phyloP scores from a whole-genome alignment of 73 alveolate species.

The Uronychia setigera region DNA sequence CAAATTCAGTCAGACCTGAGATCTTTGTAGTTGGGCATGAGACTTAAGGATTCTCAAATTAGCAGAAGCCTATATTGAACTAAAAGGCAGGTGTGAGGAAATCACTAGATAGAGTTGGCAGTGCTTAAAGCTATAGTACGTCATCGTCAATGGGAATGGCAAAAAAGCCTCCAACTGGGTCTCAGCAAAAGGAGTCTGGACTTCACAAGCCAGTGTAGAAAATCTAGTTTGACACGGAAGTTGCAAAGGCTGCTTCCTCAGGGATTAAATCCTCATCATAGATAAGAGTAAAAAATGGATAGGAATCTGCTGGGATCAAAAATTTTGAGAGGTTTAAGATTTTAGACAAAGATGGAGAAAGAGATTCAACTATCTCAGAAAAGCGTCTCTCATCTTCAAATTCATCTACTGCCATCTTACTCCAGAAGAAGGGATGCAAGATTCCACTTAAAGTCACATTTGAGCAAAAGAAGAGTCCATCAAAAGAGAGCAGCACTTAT shows the following conservation, averaged over 20 bases:
- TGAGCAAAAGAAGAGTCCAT: not conserved
- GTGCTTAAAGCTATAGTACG: not conserved
- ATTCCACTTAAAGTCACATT: not conserved
- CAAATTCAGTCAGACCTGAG: no score
- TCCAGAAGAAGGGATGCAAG: not conserved
- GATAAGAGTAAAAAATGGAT: no score
- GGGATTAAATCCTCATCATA: no score
- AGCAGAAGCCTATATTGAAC: no score
- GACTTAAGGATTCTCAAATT: no score
- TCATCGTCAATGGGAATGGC: not conserved
- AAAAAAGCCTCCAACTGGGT: not conserved
- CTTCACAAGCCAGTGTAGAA: not conserved
- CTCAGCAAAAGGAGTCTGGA: not conserved
- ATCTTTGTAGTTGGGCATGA: no score
- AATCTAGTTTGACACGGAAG: not conserved
- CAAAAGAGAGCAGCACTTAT: not conserved
- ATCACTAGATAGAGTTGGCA: no score
- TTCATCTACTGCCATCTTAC: not conserved
- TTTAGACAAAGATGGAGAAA: no score
- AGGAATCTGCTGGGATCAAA: not conserved
- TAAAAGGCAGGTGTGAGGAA: no score
- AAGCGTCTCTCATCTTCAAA: not conserved
- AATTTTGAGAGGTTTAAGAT: not conserved
- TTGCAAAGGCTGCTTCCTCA: not conserved
- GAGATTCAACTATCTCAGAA: not conserved